phyloP scores from a whole-genome alignment of 768 basidiomycete species.

The Mycena chlorophos region DNA sequence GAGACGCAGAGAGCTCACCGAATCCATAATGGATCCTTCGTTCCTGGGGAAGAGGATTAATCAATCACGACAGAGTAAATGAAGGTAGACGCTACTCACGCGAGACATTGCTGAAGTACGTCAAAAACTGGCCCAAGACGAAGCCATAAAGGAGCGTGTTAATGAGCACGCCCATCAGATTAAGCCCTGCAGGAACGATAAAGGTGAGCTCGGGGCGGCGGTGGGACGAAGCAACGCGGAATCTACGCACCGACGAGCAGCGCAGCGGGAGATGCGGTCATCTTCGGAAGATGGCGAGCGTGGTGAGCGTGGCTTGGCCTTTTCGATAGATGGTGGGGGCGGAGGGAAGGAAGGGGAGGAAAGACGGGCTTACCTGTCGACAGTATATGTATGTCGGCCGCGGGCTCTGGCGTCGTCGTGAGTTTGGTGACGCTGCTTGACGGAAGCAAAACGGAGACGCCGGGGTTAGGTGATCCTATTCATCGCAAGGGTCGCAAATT shows the following conservation, averaged over 20 bases:
- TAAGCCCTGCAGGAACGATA: not conserved
- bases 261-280: not conserved
- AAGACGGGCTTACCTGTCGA: too few relatives aligned
- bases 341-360: not conserved
- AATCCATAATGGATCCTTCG: not conserved
- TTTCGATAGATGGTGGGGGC: not conserved
- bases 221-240: not conserved
- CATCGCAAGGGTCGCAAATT: too few relatives aligned
- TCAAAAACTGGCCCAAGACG: conserved; percentile 5
- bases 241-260: not conserved
- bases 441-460: too few relatives aligned
- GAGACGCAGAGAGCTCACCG: too few relatives aligned
- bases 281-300: not conserved
- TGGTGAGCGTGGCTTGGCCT: not conserved
- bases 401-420: too few relatives aligned
- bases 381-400: too few relatives aligned
- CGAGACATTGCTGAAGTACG: not conserved
- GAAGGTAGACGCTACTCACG: not conserved
- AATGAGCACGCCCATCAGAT: conserved; percentile 1
- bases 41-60: not conserved
- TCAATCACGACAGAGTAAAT: not conserved
- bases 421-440: too few relatives aligned
- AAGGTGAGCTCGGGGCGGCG: not conserved
- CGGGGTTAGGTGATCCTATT: too few relatives aligned
- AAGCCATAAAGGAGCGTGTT: conserved; percentile 7